A percentile compares a stretch with the other conserved stretches of the same genome.
phyloP scores from a whole-genome alignment of 2,329 filamentous ascomycete genomes.

The Beauveria sp. region DNA sequence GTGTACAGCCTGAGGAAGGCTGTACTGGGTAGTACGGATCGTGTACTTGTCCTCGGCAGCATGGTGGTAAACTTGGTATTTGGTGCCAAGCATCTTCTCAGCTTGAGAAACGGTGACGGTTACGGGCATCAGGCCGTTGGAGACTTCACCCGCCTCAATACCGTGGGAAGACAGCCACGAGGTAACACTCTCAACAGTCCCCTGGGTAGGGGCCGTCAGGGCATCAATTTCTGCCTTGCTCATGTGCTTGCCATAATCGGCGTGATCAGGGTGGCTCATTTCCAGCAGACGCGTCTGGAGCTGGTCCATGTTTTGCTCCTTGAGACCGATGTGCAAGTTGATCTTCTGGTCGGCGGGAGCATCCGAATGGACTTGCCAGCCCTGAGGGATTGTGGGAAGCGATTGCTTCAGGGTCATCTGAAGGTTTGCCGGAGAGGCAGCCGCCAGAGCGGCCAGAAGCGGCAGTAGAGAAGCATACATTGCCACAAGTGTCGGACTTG shows the following conservation, averaged over 20 bases:
- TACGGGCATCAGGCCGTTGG: slow-evolving; percentile 1
- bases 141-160: slow-evolving; percentile 5
- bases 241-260: slow-evolving; percentile 12
- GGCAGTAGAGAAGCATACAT: slow-evolving; percentile 8
- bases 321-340: slow-evolving; percentile 11
- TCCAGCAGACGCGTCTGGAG: slow-evolving; percentile 6
- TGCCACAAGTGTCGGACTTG: background rate
- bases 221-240: slow-evolving; percentile 12
- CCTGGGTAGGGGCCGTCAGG: slow-evolving; percentile 6
- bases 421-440: slow-evolving; percentile 6
- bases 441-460: slow-evolving; percentile 9
- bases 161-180: slow-evolving; percentile 11
- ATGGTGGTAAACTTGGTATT: slow-evolving; percentile 8
- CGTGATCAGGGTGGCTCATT: slow-evolving; percentile 6
- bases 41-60: slow-evolving; percentile 3
- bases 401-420: slow-evolving; percentile 11
- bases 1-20: slow-evolving; percentile 4
- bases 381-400: background rate
- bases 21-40: slow-evolving; percentile 11
- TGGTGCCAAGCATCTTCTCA: slow-evolving; percentile 8
- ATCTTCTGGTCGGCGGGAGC: slow-evolving; percentile 8
- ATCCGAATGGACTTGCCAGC: slow-evolving; percentile 9
- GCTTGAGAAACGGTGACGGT: slow-evolving; percentile 4
- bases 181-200: background rate
- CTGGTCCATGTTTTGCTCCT: slow-evolving; percentile 11